These are phyloP conservation scores for Penicillium cosmopolitanum DNA, from an alignment of 495 filamentous ascomycete species.

Conservation along the genomic window DNA sequence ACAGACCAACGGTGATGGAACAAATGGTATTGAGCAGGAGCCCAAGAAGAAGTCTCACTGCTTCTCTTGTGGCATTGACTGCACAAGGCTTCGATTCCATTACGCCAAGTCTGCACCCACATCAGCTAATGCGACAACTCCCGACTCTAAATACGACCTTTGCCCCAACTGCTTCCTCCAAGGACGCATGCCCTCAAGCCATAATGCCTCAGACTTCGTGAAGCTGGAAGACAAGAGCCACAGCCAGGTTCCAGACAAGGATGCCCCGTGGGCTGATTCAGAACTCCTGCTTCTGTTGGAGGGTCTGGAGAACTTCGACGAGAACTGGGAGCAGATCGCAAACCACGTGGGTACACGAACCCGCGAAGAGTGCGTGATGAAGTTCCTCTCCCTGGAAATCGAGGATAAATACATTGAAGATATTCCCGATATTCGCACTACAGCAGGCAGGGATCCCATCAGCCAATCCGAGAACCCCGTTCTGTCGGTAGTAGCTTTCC, in stretches of 20 bases:
- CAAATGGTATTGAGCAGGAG: constrained; percentile 66
- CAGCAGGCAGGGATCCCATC: constrained; percentile 80
- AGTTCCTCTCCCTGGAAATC: constrained; percentile 90
- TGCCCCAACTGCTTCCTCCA: constrained; percentile 90
- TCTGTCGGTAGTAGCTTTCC: constrained; percentile 90
- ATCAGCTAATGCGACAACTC: constrained; percentile 56
- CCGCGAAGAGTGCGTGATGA: constrained; percentile 94
- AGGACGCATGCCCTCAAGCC: constrained; percentile 74
- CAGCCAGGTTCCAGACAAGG: constrained; percentile 71
- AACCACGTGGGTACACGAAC: constrained; percentile 89
- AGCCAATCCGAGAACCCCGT: constrained; percentile 91
- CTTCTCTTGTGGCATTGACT: constrained; percentile 89
- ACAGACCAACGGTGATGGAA: constrained; percentile 74
- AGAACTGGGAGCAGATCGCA: constrained; percentile 91
- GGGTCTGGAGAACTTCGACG: constrained; percentile 86
- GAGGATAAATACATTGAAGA: constrained; percentile 88
- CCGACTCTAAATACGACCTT: constrained; percentile 75
- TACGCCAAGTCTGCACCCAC: constrained; percentile 64
- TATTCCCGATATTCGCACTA: constrained; percentile 65
- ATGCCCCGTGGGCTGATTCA: constrained; percentile 86
- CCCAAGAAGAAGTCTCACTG: constrained; percentile 78
- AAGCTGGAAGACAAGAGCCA: constrained; percentile 87
- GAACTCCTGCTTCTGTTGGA: constrained; percentile 86
- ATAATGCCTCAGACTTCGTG: constrained; percentile 73
- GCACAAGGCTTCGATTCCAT: constrained; percentile 90